phyloP scores from a whole-genome alignment of 2,329 filamentous ascomycete species.

The Orbilia blumenaviensis region DNA sequence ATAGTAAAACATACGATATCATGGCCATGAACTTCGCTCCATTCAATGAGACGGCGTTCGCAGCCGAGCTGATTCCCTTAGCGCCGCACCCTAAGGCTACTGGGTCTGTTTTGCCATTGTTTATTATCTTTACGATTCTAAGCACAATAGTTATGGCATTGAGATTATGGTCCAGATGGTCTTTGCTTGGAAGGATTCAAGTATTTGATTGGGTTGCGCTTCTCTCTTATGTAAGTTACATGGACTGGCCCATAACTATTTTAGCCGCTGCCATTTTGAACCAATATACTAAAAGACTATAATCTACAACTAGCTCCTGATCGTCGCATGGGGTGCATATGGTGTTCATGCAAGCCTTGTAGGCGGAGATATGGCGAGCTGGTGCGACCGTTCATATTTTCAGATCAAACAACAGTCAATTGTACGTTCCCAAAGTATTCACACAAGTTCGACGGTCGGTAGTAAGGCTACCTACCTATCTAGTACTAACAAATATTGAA shows the following conservation, averaged over 20 bases:
- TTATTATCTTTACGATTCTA: slow-evolving; percentile 21
- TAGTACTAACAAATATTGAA: not conserved
- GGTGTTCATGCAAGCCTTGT: slow-evolving; percentile 37
- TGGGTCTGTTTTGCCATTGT: slow-evolving; percentile 19
- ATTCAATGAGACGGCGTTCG: slow-evolving; percentile 31
- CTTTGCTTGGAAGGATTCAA: slow-evolving; percentile 24
- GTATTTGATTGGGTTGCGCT: slow-evolving; percentile 30
- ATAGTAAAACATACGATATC: slow-evolving; percentile 28
- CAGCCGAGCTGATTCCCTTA: slow-evolving; percentile 22
- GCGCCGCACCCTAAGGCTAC: slow-evolving; percentile 29
- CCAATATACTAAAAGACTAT: not conserved
- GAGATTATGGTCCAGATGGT: slow-evolving; percentile 36
- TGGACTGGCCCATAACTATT: not conserved
- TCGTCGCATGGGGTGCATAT: slow-evolving; percentile 39
- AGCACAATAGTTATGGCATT: slow-evolving; percentile 30
- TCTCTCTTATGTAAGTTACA: slow-evolving; percentile 23
- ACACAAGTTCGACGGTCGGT: too few species aligned
- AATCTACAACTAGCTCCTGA: slow-evolving; percentile 3
- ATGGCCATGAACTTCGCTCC: slow-evolving; percentile 33
- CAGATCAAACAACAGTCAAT: slow-evolving; percentile 39
- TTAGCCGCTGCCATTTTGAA: not conserved
- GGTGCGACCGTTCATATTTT: slow-evolving; percentile 34
- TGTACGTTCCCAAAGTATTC: not conserved
- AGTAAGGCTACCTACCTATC: not conserved
- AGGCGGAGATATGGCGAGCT: slow-evolving; percentile 35